These are phyloP conservation scores for Leccinellum albellum DNA, from an alignment of 768 basidiomycete species.

Conservation along the genomic window DNA sequence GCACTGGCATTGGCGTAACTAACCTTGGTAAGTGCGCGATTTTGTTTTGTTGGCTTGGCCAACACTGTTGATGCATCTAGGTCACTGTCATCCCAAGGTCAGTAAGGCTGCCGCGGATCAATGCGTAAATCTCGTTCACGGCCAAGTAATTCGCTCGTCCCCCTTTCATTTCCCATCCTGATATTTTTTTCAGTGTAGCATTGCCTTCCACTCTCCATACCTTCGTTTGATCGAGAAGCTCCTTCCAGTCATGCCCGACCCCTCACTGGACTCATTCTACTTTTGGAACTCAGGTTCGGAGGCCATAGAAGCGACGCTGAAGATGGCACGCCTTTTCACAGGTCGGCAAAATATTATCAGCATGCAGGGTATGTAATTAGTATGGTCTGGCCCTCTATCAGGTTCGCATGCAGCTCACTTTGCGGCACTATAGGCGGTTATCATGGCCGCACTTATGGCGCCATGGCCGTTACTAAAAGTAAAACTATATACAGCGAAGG, in stretches of 20 bases:
- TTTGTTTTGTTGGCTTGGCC: not conserved
- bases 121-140: conserved; percentile 75
- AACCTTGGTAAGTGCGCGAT: conserved; percentile 55
- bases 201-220: conserved; percentile 84
- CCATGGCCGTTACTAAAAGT: conserved; percentile 90
- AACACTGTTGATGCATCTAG: conserved; percentile 33
- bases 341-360: conserved; percentile 83
- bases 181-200: conserved; percentile 67
- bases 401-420: conserved; percentile 1
- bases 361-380: conserved; percentile 66
- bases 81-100: conserved; percentile 84
- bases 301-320: conserved; percentile 85
- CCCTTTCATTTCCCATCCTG: not conserved
- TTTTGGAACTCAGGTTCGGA: conserved; percentile 97
- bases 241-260: conserved; percentile 85
- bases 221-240: conserved; percentile 82
- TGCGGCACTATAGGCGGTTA: conserved; percentile 53
- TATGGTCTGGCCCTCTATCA: not conserved
- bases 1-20: conserved; percentile 84
- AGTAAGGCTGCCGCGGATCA: conserved; percentile 88
- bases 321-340: conserved; percentile 78
- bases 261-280: conserved; percentile 92
- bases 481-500: conserved; percentile 89
- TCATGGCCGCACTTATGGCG: conserved; percentile 91
- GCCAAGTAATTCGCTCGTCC: conserved; percentile 47